Base-by-base conservation (phyloP, 2,329 filamentous ascomycete genomes). In the Neofusicoccum sp. region DNA sequence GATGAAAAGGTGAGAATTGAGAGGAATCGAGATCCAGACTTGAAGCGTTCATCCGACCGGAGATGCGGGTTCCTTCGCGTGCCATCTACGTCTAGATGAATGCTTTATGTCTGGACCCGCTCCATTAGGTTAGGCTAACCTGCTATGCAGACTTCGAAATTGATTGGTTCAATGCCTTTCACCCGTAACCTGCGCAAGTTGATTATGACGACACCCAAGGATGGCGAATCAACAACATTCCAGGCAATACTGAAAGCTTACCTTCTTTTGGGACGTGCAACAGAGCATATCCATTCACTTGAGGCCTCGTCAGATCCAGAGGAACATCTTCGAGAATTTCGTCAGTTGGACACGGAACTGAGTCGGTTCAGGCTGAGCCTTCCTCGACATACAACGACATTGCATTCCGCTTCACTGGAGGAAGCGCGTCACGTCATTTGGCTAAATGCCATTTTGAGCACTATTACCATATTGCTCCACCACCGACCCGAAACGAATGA, bases 351-450 rank as follows among this genome's bases (percentile, higher is more conserved):
- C 53, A 60, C 60, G 1, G 51, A 61, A 11, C 53, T 73, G 9
- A 62, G 69, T 8, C 68, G 66, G 33, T 67, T 73, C 40, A 66
- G 67, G 16, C 64, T 73, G 3, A 68, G 65, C 30, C 56, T 73
- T 7, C 69, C 70, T 9, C 66, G 67, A 6, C 24, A 63, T 31
- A 65, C 65, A 4, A 68, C 64, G 2, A 40, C 14, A 11, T 11
- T 56, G 14, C 26, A 26, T 14, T 20, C 26, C 4, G 41, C 26
- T n/a, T 33, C 51, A 3, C 9, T 43, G 11, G 38, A 43, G 9
- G 36, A 56, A 11, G 38, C 26, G 33, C 6, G 7, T 4, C 51
- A 43, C 9, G 65, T 70, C 8, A 54, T 69, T 1, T 73, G 71
- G 71, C 63, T 73, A 4, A 68, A 67, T 20, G 31, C 65, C 1